A percentile compares a stretch with the other conserved stretches of the same genome.
These are phyloP conservation scores for Fraxinus greggii DNA, from an alignment of 305 asterid species.

Conservation along the genomic window DNA sequence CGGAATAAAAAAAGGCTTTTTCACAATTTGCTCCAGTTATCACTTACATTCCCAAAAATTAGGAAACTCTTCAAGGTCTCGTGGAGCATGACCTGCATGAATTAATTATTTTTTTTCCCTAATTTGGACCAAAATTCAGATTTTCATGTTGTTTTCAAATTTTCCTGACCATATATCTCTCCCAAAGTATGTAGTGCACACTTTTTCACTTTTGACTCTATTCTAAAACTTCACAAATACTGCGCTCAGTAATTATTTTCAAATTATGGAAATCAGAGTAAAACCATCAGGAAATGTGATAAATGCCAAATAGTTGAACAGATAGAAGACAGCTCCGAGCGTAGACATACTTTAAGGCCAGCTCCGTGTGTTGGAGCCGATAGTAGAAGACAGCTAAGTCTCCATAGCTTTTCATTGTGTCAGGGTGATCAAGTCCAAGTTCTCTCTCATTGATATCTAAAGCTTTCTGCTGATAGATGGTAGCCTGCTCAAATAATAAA, in stretches of 20 bases:
- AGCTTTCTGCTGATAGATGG: slow-evolving; percentile 89
- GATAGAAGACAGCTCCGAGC: neutral
- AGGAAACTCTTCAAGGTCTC: slow-evolving; percentile 1
- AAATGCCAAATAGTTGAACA: neutral
- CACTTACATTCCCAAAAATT: neutral
- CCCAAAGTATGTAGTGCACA: neutral
- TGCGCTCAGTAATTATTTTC: neutral
- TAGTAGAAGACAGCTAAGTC: slow-evolving; percentile 91
- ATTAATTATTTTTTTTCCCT: neutral
- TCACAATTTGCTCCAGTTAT: slow-evolving; percentile 1
- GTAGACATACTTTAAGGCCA: slow-evolving; percentile 68
- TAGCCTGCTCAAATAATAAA: slow-evolving; percentile 51
- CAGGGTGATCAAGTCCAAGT: slow-evolving; percentile 91
- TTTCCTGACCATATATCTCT: neutral
- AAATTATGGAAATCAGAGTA: neutral
- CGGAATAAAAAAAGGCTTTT: neutral
- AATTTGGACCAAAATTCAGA: neutral
- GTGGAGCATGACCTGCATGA: neutral
- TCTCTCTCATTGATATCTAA: slow-evolving; percentile 90
- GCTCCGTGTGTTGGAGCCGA: slow-evolving; percentile 86
- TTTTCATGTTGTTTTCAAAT: neutral
- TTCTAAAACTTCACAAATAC: neutral
- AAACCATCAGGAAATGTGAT: neutral
- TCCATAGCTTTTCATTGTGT: slow-evolving; percentile 94
- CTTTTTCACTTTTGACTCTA: neutral